Evolutionary conservation across 2,329 filamentous ascomycete species (phyloP).

Genomic region (Alternaria dauci): DNA sequence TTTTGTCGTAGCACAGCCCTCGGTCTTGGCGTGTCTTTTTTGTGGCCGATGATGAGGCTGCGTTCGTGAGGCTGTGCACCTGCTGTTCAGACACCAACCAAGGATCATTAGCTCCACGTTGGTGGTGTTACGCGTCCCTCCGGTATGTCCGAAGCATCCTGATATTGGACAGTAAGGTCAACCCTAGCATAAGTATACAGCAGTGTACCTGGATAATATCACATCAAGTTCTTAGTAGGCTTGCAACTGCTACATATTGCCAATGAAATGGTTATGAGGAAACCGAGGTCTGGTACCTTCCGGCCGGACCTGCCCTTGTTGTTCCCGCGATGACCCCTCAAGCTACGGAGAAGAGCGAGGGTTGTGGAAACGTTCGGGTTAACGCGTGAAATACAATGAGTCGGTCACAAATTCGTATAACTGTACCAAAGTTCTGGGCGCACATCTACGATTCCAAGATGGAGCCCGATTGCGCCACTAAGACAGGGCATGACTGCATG

Average conservation of each 20-base stretch:
- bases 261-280: background rate
- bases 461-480: background rate
- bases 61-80: slow-evolving; percentile 3
- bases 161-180: background rate
- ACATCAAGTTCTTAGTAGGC: background rate
- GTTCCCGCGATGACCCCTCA: slow-evolving; percentile 1
- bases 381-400: background rate
- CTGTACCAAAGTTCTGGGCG: slow-evolving; percentile 2
- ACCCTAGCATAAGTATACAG: slow-evolving; percentile 1
- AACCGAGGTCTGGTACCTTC: background rate
- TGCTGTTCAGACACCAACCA: background rate
- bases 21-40: background rate
- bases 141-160: slow-evolving; percentile 8
- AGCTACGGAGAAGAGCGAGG: slow-evolving; percentile 7
- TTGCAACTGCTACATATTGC: background rate
- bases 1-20: background rate
- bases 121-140: background rate
- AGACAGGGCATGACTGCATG: slow-evolving; percentile 5
- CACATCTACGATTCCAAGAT: background rate
- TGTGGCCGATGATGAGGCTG: slow-evolving; percentile 1
- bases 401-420: background rate
- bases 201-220: background rate
- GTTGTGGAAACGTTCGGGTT: background rate
- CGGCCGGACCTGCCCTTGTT: background rate
- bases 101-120: slow-evolving; percentile 9